Evolutionary conservation across 2,329 filamentous ascomycete species (phyloP).

Genomic region (Ophiostoma himal-ulmi): DNA sequence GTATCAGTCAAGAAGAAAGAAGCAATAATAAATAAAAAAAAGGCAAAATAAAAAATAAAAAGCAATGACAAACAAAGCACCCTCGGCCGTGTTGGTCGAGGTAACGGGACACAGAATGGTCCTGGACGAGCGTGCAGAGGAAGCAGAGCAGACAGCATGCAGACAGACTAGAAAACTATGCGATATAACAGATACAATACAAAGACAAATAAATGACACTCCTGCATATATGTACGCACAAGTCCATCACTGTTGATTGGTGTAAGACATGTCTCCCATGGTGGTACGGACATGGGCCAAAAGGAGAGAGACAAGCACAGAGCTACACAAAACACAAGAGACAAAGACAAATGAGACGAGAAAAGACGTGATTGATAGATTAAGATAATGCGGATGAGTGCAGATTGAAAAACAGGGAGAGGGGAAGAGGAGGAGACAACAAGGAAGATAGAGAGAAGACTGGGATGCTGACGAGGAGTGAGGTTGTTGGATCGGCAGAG

Average conservation of each 20-base stretch:
- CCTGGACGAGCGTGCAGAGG: background rate
- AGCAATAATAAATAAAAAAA: background rate
- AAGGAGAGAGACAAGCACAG: background rate
- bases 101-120: slow-evolving; percentile 6
- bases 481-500: no score
- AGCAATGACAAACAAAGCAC: background rate
- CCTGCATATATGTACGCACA: background rate
- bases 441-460: no score
- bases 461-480: no score
- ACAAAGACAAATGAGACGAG: background rate
- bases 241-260: slow-evolving; percentile 10
- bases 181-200: background rate
- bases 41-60: background rate
- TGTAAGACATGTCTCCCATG: background rate
- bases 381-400: background rate
- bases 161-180: no score
- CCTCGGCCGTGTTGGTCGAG: slow-evolving; percentile 13
- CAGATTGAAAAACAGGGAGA: background rate
- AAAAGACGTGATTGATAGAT: background rate
- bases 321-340: background rate
- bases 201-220: background rate
- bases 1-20: background rate
- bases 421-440: no score
- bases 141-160: background rate
- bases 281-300: background rate